Evolutionary conservation across 2,329 filamentous ascomycete species (phyloP).

Genomic region (Sarocladium kiliense): DNA sequence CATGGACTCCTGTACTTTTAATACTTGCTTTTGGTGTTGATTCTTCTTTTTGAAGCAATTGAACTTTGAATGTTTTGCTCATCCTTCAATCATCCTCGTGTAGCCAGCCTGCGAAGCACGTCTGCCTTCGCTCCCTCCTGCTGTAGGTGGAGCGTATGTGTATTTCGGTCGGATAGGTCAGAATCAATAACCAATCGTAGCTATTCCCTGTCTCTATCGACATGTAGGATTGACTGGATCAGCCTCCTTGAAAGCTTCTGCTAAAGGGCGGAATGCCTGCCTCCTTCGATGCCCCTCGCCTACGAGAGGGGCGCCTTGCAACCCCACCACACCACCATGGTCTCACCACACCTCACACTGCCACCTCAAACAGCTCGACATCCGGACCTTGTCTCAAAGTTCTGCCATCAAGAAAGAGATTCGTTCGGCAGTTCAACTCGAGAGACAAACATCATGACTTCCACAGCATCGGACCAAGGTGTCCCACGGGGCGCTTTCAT

Average conservation of each 20-base stretch:
- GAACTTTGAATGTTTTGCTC: background rate
- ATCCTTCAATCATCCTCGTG: background rate
- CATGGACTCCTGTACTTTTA: background rate
- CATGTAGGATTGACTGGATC: too few relatives aligned
- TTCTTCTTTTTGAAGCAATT: background rate
- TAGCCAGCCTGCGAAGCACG: too few relatives aligned
- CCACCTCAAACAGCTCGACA: background rate
- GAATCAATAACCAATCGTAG: too few relatives aligned
- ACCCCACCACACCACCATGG: conserved; percentile 4
- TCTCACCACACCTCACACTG: background rate
- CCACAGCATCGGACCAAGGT: background rate
- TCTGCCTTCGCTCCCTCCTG: too few relatives aligned
- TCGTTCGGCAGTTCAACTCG: background rate
- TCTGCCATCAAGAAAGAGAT: background rate
- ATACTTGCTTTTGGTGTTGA: background rate
- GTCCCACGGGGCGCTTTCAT: conserved; percentile 60
- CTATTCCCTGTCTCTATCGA: too few relatives aligned
- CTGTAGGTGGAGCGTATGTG: too few relatives aligned
- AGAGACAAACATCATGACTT: background rate
- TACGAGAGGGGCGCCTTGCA: background rate
- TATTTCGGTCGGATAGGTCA: too few relatives aligned
- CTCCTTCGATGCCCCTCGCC: too few relatives aligned
- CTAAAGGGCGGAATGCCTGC: too few relatives aligned
- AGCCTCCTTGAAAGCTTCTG: too few relatives aligned
- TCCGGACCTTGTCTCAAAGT: background rate